phyloP scores from a whole-genome alignment of 1,284 basidiomycete species.

The Rhodotorula mucilaginosa region DNA sequence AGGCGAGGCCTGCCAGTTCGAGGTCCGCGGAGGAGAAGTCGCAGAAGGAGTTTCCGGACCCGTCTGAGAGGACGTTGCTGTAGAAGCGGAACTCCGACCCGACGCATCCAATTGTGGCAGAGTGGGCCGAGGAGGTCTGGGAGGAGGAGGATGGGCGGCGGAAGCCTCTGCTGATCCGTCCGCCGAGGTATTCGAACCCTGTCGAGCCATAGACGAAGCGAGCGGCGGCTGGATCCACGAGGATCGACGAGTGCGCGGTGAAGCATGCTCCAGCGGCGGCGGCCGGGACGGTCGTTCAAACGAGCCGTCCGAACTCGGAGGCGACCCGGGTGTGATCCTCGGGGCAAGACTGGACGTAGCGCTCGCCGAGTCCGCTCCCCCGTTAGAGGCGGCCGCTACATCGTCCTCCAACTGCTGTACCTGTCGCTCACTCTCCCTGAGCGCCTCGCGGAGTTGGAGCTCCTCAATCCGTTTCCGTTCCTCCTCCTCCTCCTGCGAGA shows the following conservation, averaged over 20 bases:
- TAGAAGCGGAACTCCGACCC: not conserved
- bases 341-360: not conserved
- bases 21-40: not conserved
- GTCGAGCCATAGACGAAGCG: constrained; percentile 5
- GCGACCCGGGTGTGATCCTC: not conserved
- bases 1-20: constrained; percentile 6
- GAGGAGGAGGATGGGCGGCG: not conserved
- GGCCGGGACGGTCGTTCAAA: not conserved
- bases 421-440: not conserved
- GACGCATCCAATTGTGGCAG: constrained; percentile 4
- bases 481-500: constrained; percentile 32
- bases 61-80: not conserved
- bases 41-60: not conserved
- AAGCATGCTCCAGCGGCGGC: too few species aligned
- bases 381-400: not conserved
- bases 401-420: not conserved
- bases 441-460: constrained; percentile 10
- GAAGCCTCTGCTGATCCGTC: not conserved
- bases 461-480: constrained; percentile 11
- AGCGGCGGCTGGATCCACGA: constrained; percentile 28
- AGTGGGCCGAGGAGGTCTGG: not conserved
- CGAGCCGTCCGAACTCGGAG: constrained; percentile 1
- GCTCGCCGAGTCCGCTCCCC: not conserved
- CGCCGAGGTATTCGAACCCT: constrained; percentile 3
- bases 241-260: not conserved